A percentile compares a stretch with the other conserved stretches of the same genome.
Conservation (phyloP, 306 rosid species). For the Corylus heterophylla region DNA sequence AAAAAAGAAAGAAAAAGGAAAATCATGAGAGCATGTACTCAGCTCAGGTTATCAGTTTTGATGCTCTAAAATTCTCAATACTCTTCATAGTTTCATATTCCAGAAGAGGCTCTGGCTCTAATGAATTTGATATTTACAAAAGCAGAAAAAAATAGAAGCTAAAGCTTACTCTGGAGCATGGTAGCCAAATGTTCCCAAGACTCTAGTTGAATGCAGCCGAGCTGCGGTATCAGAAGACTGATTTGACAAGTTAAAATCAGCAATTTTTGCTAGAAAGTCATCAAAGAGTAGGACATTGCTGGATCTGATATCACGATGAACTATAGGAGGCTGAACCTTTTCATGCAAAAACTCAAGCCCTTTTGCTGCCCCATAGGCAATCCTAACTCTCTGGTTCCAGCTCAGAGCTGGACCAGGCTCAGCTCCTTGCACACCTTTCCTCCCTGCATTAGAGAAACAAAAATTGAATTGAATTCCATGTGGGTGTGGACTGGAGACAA, state of each 20-base stretch:
- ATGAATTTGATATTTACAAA: background rate
- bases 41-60: background rate
- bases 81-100: background rate
- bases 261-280: slow-evolving; percentile 69
- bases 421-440: slow-evolving; percentile 97
- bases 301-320: slow-evolving; percentile 91
- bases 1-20: background rate
- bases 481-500: background rate
- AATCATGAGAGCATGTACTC: background rate
- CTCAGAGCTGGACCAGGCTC: slow-evolving; percentile 88
- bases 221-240: slow-evolving; percentile 95
- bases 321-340: slow-evolving; percentile 85
- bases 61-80: background rate
- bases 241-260: slow-evolving; percentile 87
- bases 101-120: background rate
- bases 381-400: slow-evolving; percentile 86
- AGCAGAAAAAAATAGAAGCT: slow-evolving; percentile 2
- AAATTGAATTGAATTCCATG: slow-evolving; percentile 15
- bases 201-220: slow-evolving; percentile 91
- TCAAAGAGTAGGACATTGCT: slow-evolving; percentile 88
- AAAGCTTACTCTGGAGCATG: slow-evolving; percentile 95
- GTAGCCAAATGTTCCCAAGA: slow-evolving; percentile 96
- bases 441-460: slow-evolving; percentile 54
- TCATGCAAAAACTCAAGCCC: slow-evolving; percentile 93
- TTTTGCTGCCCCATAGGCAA: slow-evolving; percentile 94